Percentiles rank a stretch among this genome's conserved stretches.
Conservation (phyloP, 352 stramenopile genomes). For the Phytopythium cucurbitacearum region DNA sequence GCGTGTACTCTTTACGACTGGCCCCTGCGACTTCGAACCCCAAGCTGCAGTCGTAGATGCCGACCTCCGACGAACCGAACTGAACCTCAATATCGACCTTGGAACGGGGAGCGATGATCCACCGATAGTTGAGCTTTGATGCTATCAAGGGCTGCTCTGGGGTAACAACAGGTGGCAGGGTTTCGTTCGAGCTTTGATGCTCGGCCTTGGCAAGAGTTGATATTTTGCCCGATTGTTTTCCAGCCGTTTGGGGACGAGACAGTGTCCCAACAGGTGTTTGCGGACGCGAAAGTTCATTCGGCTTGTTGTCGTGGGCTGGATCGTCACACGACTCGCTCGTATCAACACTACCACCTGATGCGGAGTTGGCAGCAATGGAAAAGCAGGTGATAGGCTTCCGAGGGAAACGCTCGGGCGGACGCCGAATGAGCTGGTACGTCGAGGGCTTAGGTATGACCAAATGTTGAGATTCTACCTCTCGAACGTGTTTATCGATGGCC, state of each 20-base stretch:
- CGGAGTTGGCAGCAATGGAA: constrained; percentile 4
- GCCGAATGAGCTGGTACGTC: constrained; percentile 80
- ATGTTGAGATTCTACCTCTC: constrained; percentile 57
- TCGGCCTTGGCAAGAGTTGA: no score
- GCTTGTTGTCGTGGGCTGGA: no score
- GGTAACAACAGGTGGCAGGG: no score
- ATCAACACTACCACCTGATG: no score
- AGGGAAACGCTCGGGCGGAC: constrained; percentile 55
- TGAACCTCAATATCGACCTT: constrained; percentile 68
- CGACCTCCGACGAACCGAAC: constrained; percentile 77
- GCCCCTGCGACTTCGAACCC: constrained; percentile 90
- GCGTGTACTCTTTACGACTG: constrained; percentile 65
- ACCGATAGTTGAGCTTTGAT: constrained; percentile 19
- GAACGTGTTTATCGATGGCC: constrained; percentile 57
- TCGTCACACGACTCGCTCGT: no score
- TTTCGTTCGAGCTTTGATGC: no score
- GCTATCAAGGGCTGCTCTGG: no score
- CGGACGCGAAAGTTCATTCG: not conserved
- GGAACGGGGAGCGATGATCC: constrained; percentile 72
- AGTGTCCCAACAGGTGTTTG: not conserved
- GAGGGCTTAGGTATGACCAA: constrained; percentile 49
- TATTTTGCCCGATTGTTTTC: constrained; percentile 9
- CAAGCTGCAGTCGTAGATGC: constrained; percentile 78
- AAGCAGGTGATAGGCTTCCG: constrained; percentile 61
- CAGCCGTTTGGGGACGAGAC: constrained; percentile 17